A percentile compares a stretch with the other conserved stretches of the same genome.
These are phyloP conservation scores for Sequoiadendron giganteum DNA, from an alignment of 75 land plant genomes.

Conservation along the genomic window DNA sequence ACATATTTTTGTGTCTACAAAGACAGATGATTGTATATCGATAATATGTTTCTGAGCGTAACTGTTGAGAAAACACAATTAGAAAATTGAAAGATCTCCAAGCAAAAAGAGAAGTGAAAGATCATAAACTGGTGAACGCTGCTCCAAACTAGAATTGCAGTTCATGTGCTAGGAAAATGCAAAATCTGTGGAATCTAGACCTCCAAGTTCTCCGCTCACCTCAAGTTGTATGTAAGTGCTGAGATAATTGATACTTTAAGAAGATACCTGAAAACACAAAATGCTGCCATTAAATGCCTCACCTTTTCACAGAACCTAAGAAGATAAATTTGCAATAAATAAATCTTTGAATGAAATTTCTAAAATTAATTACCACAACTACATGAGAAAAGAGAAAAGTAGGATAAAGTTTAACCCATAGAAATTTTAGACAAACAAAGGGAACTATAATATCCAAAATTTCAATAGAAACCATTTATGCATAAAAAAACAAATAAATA, in stretches of 20 bases:
- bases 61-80: neutral
- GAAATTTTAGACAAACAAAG: neutral
- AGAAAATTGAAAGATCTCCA: neutral
- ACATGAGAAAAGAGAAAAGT: neutral
- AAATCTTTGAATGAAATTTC: neutral
- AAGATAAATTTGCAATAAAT: neutral
- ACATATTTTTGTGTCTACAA: neutral
- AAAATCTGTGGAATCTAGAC: neutral
- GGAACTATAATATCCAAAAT: neutral
- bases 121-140: neutral
- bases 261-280: slow-evolving; percentile 17
- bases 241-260: slow-evolving; percentile 32
- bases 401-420: neutral
- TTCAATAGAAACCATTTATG: neutral
- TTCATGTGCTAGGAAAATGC: neutral
- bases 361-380: neutral
- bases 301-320: neutral
- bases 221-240: slow-evolving; percentile 29
- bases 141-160: neutral
- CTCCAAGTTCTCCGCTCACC: slow-evolving; percentile 14
- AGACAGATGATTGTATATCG: neutral
- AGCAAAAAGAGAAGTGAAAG: neutral
- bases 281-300: neutral
- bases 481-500: neutral
- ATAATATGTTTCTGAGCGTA: neutral